Evolutionary conservation across 306 rosid species (phyloP).

Genomic region (Prunus mongolica): DNA sequence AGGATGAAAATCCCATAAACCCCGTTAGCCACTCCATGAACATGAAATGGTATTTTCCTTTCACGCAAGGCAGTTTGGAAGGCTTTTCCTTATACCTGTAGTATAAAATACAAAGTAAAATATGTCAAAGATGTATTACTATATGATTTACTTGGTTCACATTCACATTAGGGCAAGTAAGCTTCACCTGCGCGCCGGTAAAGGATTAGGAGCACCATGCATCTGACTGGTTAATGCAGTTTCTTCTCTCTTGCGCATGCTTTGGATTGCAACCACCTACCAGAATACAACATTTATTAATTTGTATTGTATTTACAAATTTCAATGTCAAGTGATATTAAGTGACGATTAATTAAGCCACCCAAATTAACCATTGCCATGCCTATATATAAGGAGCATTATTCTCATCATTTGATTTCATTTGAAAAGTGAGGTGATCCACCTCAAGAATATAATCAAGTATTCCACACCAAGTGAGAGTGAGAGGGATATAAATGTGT

Average conservation of each 20-base stretch:
- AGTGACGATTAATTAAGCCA: too few relatives aligned
- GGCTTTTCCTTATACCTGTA: constrained; percentile 75
- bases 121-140: not conserved
- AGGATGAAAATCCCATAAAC: constrained; percentile 46
- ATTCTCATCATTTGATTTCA: too few relatives aligned
- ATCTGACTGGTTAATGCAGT: constrained; percentile 39
- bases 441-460: too few relatives aligned
- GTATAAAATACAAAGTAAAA: not conserved
- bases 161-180: constrained; percentile 25
- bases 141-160: constrained; percentile 3
- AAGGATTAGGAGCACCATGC: constrained; percentile 62
- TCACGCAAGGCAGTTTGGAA: constrained; percentile 88
- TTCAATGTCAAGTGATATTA: too few relatives aligned
- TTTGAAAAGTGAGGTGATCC: too few relatives aligned
- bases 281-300: too few relatives aligned
- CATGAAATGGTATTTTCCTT: constrained; percentile 84
- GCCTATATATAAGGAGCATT: too few relatives aligned
- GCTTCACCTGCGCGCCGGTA: constrained; percentile 88
- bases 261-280: too few relatives aligned
- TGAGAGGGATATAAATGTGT: too few relatives aligned
- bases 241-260: constrained; percentile 20
- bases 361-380: too few relatives aligned
- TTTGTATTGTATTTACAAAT: too few relatives aligned
- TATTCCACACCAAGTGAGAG: too few relatives aligned
- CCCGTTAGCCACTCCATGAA: constrained; percentile 66